These are phyloP conservation scores for Tephrocybe sp. DNA, from an alignment of 768 basidiomycete genomes.

Conservation along the genomic window DNA sequence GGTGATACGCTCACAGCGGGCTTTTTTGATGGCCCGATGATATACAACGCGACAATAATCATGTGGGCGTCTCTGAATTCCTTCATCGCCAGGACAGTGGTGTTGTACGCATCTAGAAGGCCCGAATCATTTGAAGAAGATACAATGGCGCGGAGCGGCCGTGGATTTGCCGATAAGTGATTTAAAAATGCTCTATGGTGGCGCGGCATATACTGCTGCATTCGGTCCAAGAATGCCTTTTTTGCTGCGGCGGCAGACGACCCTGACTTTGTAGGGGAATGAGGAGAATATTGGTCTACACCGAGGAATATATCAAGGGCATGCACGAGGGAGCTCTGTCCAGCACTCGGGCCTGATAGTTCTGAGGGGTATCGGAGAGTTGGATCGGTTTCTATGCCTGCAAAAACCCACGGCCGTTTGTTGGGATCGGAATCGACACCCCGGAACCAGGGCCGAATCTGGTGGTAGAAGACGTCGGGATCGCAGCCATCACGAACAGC, in stretches of 20 bases:
- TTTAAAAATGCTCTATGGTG: conserved; percentile 76
- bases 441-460: conserved; percentile 82
- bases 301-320: conserved; percentile 76
- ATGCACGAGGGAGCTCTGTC: conserved; percentile 80
- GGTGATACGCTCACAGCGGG: conserved; percentile 24
- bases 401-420: conserved; percentile 51
- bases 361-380: conserved; percentile 45
- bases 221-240: conserved; percentile 63
- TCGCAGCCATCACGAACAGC: conserved; percentile 73
- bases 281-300: conserved; percentile 50
- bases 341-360: conserved; percentile 83
- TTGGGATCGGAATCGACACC: conserved; percentile 61
- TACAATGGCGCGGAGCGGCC: conserved; percentile 65
- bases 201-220: conserved; percentile 85
- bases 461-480: conserved; percentile 73
- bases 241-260: conserved; percentile 24
- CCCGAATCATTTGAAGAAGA: conserved; percentile 27
- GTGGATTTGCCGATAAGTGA: conserved; percentile 62
- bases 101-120: conserved; percentile 62
- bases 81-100: conserved; percentile 66
- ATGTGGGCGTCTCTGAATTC: conserved; percentile 80
- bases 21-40: conserved; percentile 67
- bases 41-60: conserved; percentile 73
- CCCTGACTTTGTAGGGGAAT: conserved; percentile 24
- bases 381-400: conserved; percentile 50